Base-by-base conservation (phyloP, 331 rosid genomes). In the Quercus tomentella region DNA sequence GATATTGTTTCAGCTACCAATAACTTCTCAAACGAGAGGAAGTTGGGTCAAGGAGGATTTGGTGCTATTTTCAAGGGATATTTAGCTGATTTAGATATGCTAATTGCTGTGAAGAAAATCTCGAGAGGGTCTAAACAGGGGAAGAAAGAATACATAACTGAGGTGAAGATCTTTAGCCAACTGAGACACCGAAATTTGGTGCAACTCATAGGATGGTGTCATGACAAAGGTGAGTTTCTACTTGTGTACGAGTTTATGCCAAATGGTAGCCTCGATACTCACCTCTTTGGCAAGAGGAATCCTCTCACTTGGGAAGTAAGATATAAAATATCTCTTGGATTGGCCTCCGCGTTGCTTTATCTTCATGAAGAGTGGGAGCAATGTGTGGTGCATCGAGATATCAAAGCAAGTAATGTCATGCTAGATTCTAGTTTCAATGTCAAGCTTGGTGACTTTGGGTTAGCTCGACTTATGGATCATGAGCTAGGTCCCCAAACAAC, bases 31-130 rank as follows among this genome's bases (percentile, higher is more conserved):
- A 7, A 14, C 2, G 15, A 76, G 22, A 80, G 81, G 54, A 81
- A 83, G 37, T 30, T 72, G 22, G 89, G 89, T 31, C 60, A 86
- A 58, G 89, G 84, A 25, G 89, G 84, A 7, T 85, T 79, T 76
- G 82, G 89, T 14, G 78, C 76, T 1, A 83, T 86, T 9, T 86
- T 74, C 33, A 74, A 57, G 58, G 87, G 87, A 3, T 60, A 72
- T 52, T 21, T 86, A 2, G n/a, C 45, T 18, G 81, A 78, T 43
- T 23, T 60, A 14, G 78, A 86, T 6, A 25, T 62, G 15, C 4
- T 55, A 7, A 72, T 77, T 0, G 87, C 89, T 25, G 85, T 83
- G 4, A 86, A 83, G 81, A 83, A 77, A 67, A 73, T 83, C 1
- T 86, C 68, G 2, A 63, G 76, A 2, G 49, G 51, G 0, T 79